phyloP scores from a whole-genome alignment of 805 yeast species.

The Maudiozyma bulderi region DNA sequence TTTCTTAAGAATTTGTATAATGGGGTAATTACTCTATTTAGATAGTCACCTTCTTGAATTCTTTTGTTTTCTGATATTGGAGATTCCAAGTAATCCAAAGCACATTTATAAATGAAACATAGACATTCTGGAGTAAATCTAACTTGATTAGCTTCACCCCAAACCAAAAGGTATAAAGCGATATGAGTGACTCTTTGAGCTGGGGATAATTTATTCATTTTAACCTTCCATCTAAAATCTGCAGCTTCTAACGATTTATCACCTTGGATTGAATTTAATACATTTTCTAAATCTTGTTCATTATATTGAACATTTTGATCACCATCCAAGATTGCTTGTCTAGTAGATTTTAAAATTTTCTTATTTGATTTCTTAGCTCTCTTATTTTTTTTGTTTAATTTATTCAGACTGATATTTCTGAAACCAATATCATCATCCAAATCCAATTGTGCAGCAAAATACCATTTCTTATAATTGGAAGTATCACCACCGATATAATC shows the following conservation, averaged over 20 bases:
- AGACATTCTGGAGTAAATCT: constrained; percentile 85
- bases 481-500: constrained; percentile 84
- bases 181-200: constrained; percentile 58
- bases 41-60: constrained; percentile 78
- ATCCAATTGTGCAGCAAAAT: constrained; percentile 74
- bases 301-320: not conserved
- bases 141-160: constrained; percentile 88
- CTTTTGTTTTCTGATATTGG: constrained; percentile 82
- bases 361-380: constrained; percentile 74
- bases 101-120: constrained; percentile 79
- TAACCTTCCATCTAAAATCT: constrained; percentile 67
- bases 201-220: constrained; percentile 46
- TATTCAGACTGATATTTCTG: constrained; percentile 53
- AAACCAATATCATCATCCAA: constrained; percentile 60
- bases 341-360: constrained; percentile 42
- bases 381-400: constrained; percentile 69
- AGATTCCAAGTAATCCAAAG: constrained; percentile 77
- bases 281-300: constrained; percentile 45
- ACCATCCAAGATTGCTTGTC: constrained; percentile 1
- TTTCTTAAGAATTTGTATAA: constrained; percentile 68
- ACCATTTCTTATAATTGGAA: constrained; percentile 87
- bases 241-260: constrained; percentile 82
- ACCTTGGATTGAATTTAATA: constrained; percentile 59
- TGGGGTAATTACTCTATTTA: constrained; percentile 88
- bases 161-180: constrained; percentile 59